A percentile compares a stretch with the other conserved stretches of the same genome.
Evolutionary conservation across 257 asterid genomes (phyloP).

Genomic region (Penstemon newberryi): DNA sequence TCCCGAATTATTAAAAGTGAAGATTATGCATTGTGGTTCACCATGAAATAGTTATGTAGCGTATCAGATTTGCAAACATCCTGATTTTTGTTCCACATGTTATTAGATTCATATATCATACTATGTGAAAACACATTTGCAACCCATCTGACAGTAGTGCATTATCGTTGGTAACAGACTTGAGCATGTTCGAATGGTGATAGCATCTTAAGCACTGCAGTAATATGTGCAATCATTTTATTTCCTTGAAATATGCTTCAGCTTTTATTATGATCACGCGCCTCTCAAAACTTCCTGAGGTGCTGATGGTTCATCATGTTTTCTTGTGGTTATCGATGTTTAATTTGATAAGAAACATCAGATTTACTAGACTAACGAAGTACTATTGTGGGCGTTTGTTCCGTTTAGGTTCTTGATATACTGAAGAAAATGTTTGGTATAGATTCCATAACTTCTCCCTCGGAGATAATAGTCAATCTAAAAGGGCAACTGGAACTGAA

Average conservation of each 20-base stretch:
- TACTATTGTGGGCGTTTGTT: slow-evolving; percentile 32
- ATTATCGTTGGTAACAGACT: not conserved
- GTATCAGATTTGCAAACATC: not conserved
- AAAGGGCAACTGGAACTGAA: slow-evolving; percentile 89
- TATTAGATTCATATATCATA: slow-evolving; percentile 12
- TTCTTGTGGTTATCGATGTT: not conserved
- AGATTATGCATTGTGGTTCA: not conserved
- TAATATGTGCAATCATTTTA: not conserved
- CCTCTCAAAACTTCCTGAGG: not conserved
- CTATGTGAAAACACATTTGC: not conserved
- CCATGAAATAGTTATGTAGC: slow-evolving; percentile 7
- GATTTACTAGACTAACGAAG: slow-evolving; percentile 21
- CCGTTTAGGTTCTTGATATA: slow-evolving; percentile 73
- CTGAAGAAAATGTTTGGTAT: slow-evolving; percentile 80
- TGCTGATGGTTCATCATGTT: not conserved
- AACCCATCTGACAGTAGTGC: not conserved
- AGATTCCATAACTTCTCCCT: slow-evolving; percentile 43
- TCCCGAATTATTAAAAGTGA: slow-evolving; percentile 14
- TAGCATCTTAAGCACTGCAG: slow-evolving; percentile 17
- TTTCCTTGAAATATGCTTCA: not conserved
- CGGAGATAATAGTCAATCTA: slow-evolving; percentile 52
- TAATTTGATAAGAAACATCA: not conserved
- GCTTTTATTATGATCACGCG: slow-evolving; percentile 17
- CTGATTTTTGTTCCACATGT: not conserved
- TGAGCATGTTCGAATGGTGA: slow-evolving; percentile 14